Percentiles rank a stretch among this genome's conserved stretches.
phyloP scores from a whole-genome alignment of 1,284 basidiomycete species.

The Microbotryum intermedium region DNA sequence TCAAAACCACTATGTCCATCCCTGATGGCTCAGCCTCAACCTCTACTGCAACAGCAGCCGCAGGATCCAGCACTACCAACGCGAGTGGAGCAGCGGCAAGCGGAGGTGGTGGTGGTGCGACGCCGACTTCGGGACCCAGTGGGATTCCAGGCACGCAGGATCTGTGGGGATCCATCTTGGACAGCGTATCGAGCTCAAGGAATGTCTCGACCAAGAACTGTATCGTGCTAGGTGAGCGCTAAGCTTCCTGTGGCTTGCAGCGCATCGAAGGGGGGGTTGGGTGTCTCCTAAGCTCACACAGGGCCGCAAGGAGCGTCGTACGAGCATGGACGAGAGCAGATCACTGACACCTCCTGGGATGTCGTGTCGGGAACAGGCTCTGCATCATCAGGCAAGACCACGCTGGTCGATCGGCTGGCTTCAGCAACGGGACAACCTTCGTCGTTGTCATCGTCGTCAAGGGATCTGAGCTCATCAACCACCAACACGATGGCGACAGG shows the following conservation, averaged over 20 bases:
- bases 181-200: conserved; percentile 73
- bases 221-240: conserved; percentile 58
- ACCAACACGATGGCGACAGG: background rate
- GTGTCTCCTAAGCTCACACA: background rate
- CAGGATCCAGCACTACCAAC: no score
- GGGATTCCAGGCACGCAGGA: conserved; percentile 41
- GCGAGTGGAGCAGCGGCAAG: no score
- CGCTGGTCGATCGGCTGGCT: conserved; percentile 59
- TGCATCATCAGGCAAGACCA: conserved; percentile 65
- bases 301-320: background rate
- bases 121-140: no score
- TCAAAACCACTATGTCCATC: no score
- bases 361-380: background rate
- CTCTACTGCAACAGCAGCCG: no score
- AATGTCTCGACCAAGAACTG: conserved; percentile 77
- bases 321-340: background rate
- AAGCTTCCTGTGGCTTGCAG: no score
- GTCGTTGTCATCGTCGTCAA: background rate
- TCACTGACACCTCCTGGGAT: background rate
- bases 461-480: no score
- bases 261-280: background rate
- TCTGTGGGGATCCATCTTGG: conserved; percentile 81
- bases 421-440: conserved; percentile 27
- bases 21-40: no score
- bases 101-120: no score